Percentiles rank a stretch among this genome's conserved stretches.
phyloP scores from a whole-genome alignment of 2,329 filamentous ascomycete species.

The Pseudogymnoascus verrucosus region DNA sequence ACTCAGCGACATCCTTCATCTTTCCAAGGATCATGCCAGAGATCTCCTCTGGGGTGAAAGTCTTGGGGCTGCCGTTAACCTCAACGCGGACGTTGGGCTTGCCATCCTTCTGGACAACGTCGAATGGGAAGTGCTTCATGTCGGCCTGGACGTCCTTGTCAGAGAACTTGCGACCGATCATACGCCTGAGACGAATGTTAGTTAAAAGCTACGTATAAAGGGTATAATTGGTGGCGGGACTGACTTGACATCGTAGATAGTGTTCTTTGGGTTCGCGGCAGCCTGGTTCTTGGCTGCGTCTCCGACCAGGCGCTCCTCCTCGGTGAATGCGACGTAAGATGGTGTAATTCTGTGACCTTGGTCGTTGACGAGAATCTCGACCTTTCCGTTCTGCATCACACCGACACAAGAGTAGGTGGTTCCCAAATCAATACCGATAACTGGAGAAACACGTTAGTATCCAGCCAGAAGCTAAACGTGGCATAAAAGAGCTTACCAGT shows the following conservation, averaged over 20 bases:
- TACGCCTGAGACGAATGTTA: conserved; percentile 49
- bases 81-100: conserved; percentile 80
- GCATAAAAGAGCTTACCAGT: conserved; percentile 41
- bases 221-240: conserved; percentile 28
- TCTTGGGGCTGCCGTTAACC: conserved; percentile 56
- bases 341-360: conserved; percentile 95
- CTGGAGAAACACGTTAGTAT: conserved; percentile 31
- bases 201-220: conserved; percentile 17
- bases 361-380: conserved; percentile 93
- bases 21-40: conserved; percentile 75
- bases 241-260: conserved; percentile 78
- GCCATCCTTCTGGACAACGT: conserved; percentile 78
- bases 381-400: conserved; percentile 93
- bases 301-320: conserved; percentile 93
- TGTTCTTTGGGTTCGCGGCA: conserved; percentile 67
- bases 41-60: conserved; percentile 73
- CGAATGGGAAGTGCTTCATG: conserved; percentile 98
- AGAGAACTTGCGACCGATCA: conserved; percentile 75
- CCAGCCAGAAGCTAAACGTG: background rate
- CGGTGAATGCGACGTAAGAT: conserved; percentile 92
- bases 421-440: conserved; percentile 93
- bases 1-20: conserved; percentile 79
- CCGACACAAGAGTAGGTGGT: conserved; percentile 86
- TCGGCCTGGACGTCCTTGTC: conserved; percentile 87
- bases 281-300: conserved; percentile 97